Conservation (phyloP, 208 protist species). For the Crithidia acanthocephali region DNA sequence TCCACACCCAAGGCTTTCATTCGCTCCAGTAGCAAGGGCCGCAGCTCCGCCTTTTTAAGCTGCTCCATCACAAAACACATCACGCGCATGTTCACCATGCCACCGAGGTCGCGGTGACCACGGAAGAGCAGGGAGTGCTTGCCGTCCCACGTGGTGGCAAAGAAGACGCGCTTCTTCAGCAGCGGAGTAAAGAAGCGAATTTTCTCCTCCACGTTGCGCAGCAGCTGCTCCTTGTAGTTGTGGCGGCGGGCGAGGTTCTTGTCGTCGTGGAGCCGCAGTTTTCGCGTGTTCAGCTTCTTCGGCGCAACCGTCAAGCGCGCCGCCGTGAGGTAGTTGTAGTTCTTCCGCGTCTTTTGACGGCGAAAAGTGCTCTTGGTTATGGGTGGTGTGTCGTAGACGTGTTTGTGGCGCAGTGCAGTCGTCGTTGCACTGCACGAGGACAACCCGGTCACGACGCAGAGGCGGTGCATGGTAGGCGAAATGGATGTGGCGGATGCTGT, state of each 20-base stretch:
- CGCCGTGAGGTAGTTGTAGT: conserved; percentile 84
- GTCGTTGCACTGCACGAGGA: not conserved
- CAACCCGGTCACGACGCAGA: no score
- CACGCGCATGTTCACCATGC: conserved; percentile 30
- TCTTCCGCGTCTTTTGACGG: conserved; percentile 38
- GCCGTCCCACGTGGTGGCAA: conserved; percentile 22
- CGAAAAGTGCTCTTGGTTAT: no score
- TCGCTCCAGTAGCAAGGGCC: conserved; percentile 49
- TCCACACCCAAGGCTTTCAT: conserved; percentile 43
- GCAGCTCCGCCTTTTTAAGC: conserved; percentile 46
- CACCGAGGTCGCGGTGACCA: conserved; percentile 41
- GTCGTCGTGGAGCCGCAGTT: conserved; percentile 60
- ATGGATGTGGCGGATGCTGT: no score
- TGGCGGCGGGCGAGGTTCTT: conserved; percentile 31
- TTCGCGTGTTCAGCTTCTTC: conserved; percentile 18
- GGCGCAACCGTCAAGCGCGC: conserved; percentile 45
- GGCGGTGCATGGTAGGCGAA: no score
- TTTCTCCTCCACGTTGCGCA: conserved; percentile 53
- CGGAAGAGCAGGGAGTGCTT: conserved; percentile 32
- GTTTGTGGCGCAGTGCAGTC: not conserved
- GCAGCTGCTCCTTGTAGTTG: conserved; percentile 49
- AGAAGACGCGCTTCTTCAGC: conserved; percentile 74
- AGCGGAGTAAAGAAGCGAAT: conserved; percentile 70
- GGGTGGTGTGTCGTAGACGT: not conserved
- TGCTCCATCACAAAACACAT: conserved; percentile 39